Conservation (phyloP, 2,329 filamentous ascomycete species). For the Epichloe baconii region DNA sequence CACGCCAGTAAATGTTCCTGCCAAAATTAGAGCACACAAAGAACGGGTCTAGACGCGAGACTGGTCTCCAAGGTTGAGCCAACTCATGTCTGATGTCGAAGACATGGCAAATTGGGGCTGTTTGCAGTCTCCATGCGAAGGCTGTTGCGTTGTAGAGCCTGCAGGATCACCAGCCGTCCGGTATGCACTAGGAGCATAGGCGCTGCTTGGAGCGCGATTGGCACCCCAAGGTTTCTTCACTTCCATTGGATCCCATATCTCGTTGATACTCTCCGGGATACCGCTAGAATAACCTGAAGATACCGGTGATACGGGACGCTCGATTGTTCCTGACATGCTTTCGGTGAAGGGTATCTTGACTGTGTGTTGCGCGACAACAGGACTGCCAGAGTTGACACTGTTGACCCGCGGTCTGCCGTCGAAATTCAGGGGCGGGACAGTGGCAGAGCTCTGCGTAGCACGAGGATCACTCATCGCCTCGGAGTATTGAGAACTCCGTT, state of each 20-base stretch:
- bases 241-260: constrained; percentile 38
- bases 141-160: constrained; percentile 16
- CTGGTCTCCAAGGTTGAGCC: constrained; percentile 56
- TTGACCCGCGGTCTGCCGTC: constrained; percentile 50
- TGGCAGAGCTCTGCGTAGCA: constrained; percentile 52
- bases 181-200: constrained; percentile 30
- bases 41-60: constrained; percentile 8
- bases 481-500: constrained; percentile 44
- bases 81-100: constrained; percentile 57
- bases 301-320: constrained; percentile 39
- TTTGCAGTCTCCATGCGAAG: constrained; percentile 26
- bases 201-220: constrained; percentile 37
- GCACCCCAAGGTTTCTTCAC: constrained; percentile 33
- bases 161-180: constrained; percentile 29
- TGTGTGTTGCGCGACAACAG: constrained; percentile 50
- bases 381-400: constrained; percentile 55
- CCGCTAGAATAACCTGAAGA: constrained; percentile 49
- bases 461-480: constrained; percentile 20
- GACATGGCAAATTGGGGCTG: constrained; percentile 39
- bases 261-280: constrained; percentile 49
- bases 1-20: background rate
- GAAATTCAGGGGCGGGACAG: constrained; percentile 55
- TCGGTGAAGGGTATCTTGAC: constrained; percentile 38
- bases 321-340: constrained; percentile 47
- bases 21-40: background rate